Evolutionary conservation across 768 basidiomycete species (phyloP), one percentile per base, ranked within the genome.

Genomic region (Mycena indigotica): DNA sequence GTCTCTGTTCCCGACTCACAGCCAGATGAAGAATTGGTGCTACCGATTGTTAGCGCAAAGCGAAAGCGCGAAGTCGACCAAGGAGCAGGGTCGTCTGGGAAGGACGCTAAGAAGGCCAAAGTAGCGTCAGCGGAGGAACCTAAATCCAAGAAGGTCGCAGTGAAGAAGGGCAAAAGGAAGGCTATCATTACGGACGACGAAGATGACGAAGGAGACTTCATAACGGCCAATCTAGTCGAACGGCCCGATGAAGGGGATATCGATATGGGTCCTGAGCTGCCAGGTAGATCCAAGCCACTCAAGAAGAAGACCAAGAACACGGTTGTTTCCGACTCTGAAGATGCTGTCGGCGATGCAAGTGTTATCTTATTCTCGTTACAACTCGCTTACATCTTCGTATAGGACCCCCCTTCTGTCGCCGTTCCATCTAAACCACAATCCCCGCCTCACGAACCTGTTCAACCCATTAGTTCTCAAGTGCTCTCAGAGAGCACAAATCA

Each of bases 101-200:
- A 39, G 28, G 45, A 60, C 25, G 46, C 56, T 4, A 58, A 63
- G 56, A 59, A 59, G 39, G 56, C 57, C 50, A 61, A 68, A 23
- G 58, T 54, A 38, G 53, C 28, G 45, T 39, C 40, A 28, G 52
- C 54, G 17, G 41, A 23, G 15, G 41, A 13, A 5, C 8, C 41
- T 8, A 44, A 44, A 23, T 19, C 41, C 8, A 59, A 51, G 50
- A 49, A 51, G 69, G 46, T 28, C 10, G 15, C 25, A n/a, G 10
- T 4, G 46, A 24, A 21, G n/a, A 23, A 48, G 28, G 24, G 15
- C 12, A 28, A 24, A 28, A 58, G 63, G 21, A 71, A 63, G 21
- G 62, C 72, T 35, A 50, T 73, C 25, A 55, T 70, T 24, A 72
- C 74, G 28, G 76, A 76, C 19, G 69, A 74, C 21, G 73, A 75